These are phyloP conservation scores for Tagetes erecta DNA, from an alignment of 129 eudicot genomes.

Conservation along the genomic window DNA sequence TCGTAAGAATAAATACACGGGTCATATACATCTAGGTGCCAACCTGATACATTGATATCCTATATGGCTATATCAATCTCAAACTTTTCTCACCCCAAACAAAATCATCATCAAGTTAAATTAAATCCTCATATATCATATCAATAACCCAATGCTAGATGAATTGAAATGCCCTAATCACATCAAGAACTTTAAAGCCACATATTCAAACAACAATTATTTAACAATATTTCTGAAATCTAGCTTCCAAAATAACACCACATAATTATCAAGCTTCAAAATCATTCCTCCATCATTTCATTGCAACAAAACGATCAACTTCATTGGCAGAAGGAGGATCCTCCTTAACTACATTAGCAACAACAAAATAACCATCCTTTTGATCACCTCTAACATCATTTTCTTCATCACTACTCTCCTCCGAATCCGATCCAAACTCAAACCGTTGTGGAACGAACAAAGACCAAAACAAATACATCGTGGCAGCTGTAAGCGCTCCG, in stretches of 20 bases:
- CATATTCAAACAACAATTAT: background rate
- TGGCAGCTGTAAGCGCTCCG: slow-evolving; percentile 75
- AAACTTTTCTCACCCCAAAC: too few relatives aligned
- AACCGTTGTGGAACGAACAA: slow-evolving; percentile 45
- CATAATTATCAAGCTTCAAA: slow-evolving; percentile 4
- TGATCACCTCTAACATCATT: slow-evolving; percentile 28
- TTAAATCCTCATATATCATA: too few relatives aligned
- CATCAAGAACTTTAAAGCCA: background rate
- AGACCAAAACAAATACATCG: slow-evolving; percentile 78
- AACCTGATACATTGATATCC: too few relatives aligned
- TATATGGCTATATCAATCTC: too few relatives aligned
- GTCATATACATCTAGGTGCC: too few relatives aligned
- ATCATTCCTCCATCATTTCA: slow-evolving; percentile 22
- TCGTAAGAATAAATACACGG: too few relatives aligned
- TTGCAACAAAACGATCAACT: slow-evolving; percentile 31
- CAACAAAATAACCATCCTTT: slow-evolving; percentile 47
- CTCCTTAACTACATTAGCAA: slow-evolving; percentile 33
- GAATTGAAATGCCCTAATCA: background rate
- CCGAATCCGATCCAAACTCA: slow-evolving; percentile 41
- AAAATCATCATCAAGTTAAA: too few relatives aligned
- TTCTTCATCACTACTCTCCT: slow-evolving; percentile 43
- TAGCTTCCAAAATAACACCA: slow-evolving; percentile 16
- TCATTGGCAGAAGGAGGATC: slow-evolving; percentile 37
- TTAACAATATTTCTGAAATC: background rate
- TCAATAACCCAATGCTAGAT: background rate